Evolutionary conservation across 225 moss, liverwort and hornwort species (phyloP), one percentile per base, ranked within the genome.

Genomic region (Polytrichum formosum): DNA sequence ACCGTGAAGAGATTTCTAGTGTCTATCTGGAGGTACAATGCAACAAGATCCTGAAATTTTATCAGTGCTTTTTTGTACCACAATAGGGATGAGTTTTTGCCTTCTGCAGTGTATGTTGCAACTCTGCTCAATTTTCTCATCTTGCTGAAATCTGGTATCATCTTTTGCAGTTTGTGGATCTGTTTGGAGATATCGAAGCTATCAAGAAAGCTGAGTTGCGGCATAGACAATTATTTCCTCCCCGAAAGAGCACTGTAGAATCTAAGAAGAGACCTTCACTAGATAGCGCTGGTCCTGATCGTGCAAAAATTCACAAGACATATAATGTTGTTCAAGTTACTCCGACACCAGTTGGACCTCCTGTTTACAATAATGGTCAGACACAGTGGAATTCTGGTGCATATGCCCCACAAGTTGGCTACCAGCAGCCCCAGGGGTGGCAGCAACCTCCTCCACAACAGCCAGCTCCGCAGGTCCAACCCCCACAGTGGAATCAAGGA

Each of bases 361-460:
- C 92, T 9, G 87, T 80, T 7, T 98, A 94, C 78, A 90, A 88
- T 9, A 97, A 93, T 63, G 97, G 97, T 17, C 92, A 93, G 67
- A 74, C 84, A 28, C 97, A 98, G 74, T 98, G 97, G 97, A 91
- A 88, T 78, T 72, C 78, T 25, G 77, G 78, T 28, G 75, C 83
- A 17, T 98, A 88, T 60, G 80, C 80, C 67, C 94, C 88, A 26
- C 97, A 94, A 70, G 76, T 84, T 69, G 79, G 80, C 20, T 98
- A 92, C 73, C 93, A 92, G 69, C 92, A 91, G 79, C 70, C 92
- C n/a, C 97, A 92, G 70, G 92, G 87, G 27, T 98, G 97, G 97
- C 97, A 93, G 77, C 96, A 94, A 72, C 92, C 97, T 26, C 89
- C 93, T 53, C 94, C 91, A 30, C 97, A 98, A 68, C 95, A 92